Base-by-base conservation (phyloP, 495 filamentous ascomycete species). In the Clavariopsis aquatica region DNA sequence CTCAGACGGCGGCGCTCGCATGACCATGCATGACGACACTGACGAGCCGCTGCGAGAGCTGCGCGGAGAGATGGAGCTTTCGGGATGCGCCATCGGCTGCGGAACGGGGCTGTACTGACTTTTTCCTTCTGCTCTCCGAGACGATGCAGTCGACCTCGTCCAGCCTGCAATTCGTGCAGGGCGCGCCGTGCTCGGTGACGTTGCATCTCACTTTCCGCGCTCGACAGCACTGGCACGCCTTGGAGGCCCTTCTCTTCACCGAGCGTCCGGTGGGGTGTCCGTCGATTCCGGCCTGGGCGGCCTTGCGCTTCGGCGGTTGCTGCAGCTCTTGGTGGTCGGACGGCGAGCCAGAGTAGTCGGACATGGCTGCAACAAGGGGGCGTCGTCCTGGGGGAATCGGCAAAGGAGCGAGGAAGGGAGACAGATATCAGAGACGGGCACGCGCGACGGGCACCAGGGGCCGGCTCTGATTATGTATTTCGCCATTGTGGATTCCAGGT, bases 121-220 rank as follows among this genome's bases (percentile, higher is more conserved):
- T 95, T 81, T 91, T 87, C 62, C 92, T 85, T 73, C 92, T 91
- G 81, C 92, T 95, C 73, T 96, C 92, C 47, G 90, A 90, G 9
- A 96, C 89, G 41, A 93, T 80, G 77, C 92, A 96, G 68, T 91
- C 88, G 56, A 96, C 91, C 67, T 90, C 86, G 74, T 96, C 92
- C 75, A 92, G 80, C 27, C 89, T 82, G 78, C 92, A 96, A 77
- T 96, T 96, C 20, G 88, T 91, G 73, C 92, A 96, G 5, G 92
- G 92, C 27, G 87, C 85, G 34, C 89, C 89, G 76, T 87, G 87
- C 69, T 95, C 90, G 47, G 93, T 90, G 62, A 96, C 92, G 78
- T 96, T 91, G 78, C 92, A 96, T 51, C 92, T 82, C n/a, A 96
- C 92, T 75, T 96, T 96, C 69, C 92, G 85, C 24, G 89, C 84